Conservation (phyloP, 208 protist genomes). For the Tritrichomonas foetus region DNA sequence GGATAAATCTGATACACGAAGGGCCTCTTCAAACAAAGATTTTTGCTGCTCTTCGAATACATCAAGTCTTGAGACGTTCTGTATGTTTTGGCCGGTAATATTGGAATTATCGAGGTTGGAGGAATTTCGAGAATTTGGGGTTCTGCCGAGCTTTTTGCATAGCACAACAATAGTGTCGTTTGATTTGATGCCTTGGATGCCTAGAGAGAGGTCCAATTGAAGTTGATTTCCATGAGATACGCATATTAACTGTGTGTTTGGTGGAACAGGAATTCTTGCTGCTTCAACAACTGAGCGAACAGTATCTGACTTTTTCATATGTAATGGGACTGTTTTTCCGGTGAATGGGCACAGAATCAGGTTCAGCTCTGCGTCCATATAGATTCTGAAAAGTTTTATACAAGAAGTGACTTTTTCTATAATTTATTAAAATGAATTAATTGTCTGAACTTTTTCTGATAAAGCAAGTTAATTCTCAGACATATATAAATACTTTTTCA, state of each 20-base stretch:
- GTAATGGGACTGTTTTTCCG: too few species aligned
- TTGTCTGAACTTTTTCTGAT: too few species aligned
- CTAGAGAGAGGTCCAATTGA: not conserved
- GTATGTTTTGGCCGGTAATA: not conserved
- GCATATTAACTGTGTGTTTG: not conserved
- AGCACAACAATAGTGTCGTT: not conserved
- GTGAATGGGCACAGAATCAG: too few species aligned
- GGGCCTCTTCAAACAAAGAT: not conserved
- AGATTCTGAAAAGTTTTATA: too few species aligned
- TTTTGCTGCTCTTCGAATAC: too few species aligned
- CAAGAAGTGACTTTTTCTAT: too few species aligned
- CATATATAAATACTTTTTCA: too few species aligned
- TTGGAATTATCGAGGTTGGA: not conserved
- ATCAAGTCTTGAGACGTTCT: not conserved
- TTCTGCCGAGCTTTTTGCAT: not conserved
- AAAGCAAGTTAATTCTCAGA: too few species aligned
- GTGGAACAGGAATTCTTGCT: not conserved
- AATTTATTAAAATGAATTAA: too few species aligned
- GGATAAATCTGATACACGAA: not conserved
- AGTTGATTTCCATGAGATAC: not conserved
- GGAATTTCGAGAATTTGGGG: not conserved
- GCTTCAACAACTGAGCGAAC: not conserved
- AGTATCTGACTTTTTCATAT: not conserved
- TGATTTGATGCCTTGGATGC: not conserved
- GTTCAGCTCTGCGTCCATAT: too few species aligned